phyloP scores from a whole-genome alignment of 306 rosid genomes.

The Prunus kanzakura region DNA sequence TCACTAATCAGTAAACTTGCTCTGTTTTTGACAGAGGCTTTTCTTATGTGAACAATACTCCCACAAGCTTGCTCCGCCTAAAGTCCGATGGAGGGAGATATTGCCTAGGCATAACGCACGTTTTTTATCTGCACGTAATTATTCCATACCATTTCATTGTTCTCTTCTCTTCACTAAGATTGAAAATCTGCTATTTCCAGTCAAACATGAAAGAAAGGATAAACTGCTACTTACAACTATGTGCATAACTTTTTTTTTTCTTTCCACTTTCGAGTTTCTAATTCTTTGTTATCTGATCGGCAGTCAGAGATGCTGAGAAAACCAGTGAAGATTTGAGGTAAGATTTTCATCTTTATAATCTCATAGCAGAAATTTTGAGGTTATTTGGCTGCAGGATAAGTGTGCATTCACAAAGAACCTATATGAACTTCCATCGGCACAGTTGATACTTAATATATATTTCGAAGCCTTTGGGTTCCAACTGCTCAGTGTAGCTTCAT shows the following conservation, averaged over 20 bases:
- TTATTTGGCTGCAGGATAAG: neutral
- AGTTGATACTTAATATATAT: neutral
- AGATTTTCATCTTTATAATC: neutral
- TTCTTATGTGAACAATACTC: conserved; percentile 59
- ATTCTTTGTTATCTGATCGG: conserved; percentile 11
- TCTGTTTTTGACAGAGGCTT: conserved; percentile 51
- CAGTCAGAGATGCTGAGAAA: conserved; percentile 22
- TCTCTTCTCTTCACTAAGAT: neutral
- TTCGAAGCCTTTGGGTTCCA: too few relatives aligned
- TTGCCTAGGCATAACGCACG: conserved; percentile 49
- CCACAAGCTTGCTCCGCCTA: conserved; percentile 53
- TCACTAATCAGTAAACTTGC: neutral
- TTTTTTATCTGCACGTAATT: conserved; percentile 55
- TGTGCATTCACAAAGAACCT: neutral
- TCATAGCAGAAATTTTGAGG: neutral
- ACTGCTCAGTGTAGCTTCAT: too few relatives aligned
- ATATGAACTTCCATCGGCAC: neutral
- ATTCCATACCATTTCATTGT: conserved; percentile 16
- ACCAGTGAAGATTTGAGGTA: conserved; percentile 36
- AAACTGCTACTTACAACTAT: neutral
- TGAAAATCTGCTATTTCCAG: too few relatives aligned
- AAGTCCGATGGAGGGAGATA: conserved; percentile 52
- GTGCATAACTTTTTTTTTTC: neutral
- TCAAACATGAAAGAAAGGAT: too few relatives aligned
- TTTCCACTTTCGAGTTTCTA: neutral